A percentile compares a stretch with the other conserved stretches of the same genome.
Evolutionary conservation across 768 basidiomycete species (phyloP).

Genomic region (Agrocybe pediades): DNA sequence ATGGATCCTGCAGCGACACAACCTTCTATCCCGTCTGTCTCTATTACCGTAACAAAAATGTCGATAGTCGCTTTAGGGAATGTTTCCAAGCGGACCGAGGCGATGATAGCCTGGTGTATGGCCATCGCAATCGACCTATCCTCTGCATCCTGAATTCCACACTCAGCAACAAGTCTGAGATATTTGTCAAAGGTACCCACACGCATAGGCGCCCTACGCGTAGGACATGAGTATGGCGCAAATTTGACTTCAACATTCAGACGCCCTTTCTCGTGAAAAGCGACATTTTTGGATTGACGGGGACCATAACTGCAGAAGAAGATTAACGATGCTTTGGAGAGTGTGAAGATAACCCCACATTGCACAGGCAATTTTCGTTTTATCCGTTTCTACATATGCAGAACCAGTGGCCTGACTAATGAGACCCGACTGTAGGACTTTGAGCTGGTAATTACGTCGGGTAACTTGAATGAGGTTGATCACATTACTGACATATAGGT

Average conservation of each 20-base stretch:
- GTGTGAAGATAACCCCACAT: conserved; percentile 54
- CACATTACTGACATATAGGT: conserved; percentile 71
- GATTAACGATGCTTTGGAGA: conserved; percentile 7
- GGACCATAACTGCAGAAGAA: conserved; percentile 68
- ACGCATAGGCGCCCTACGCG: conserved; percentile 80
- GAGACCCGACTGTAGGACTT: conserved; percentile 88
- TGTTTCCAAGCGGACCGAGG: conserved; percentile 83
- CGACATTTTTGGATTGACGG: conserved; percentile 75
- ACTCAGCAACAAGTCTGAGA: conserved; percentile 17
- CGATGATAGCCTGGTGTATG: conserved; percentile 82
- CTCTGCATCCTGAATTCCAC: conserved; percentile 79
- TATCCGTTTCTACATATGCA: conserved; percentile 92
- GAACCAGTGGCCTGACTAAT: conserved; percentile 95
- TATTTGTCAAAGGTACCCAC: conserved; percentile 47
- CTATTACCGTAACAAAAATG: conserved; percentile 86
- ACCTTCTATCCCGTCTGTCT: conserved; percentile 89
- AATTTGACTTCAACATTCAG: conserved; percentile 97
- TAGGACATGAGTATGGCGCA: conserved; percentile 85
- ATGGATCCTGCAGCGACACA: conserved; percentile 85
- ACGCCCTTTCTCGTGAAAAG: conserved; percentile 86
- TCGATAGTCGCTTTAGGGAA: conserved; percentile 96
- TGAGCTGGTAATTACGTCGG: conserved; percentile 15
- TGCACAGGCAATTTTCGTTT: conserved; percentile 93
- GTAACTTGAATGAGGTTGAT: conserved; percentile 4
- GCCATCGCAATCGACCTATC: conserved; percentile 82